A percentile compares a stretch with the other conserved stretches of the same genome.
Conservation (phyloP, 257 asterid species). For the Marsdenia floribunda region DNA sequence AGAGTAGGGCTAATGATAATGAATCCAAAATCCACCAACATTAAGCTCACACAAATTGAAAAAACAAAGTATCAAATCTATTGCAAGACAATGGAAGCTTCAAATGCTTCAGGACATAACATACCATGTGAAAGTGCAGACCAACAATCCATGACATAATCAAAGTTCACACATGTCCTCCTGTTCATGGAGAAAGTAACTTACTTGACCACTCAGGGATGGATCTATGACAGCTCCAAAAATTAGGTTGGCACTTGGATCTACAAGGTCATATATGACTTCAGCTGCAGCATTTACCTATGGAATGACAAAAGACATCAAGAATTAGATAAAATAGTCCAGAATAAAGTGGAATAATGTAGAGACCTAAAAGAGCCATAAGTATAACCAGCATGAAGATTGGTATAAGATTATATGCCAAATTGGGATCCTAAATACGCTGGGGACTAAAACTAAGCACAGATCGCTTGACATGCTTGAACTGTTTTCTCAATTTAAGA, state of each 20-base stretch:
- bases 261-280: slow-evolving; percentile 92
- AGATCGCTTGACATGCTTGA: neutral
- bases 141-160: neutral
- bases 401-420: neutral
- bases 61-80: neutral
- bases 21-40: neutral
- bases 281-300: slow-evolving; percentile 95
- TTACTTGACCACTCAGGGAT: slow-evolving; percentile 81
- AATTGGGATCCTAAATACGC: neutral
- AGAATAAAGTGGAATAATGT: neutral
- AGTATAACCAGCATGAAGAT: neutral
- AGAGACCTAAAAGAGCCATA: neutral
- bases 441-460: neutral
- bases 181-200: slow-evolving; percentile 15
- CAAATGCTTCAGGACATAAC: neutral
- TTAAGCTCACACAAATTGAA: neutral
- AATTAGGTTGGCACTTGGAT: slow-evolving; percentile 91
- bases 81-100: neutral
- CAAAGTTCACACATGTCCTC: neutral
- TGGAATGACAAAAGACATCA: neutral
- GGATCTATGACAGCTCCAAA: slow-evolving; percentile 95
- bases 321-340: slow-evolving; percentile 10
- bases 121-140: neutral
- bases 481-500: neutral
- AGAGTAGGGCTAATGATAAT: neutral